Evolutionary conservation across 345 rosid species (phyloP).

Genomic region (Psidium friedrichsthalianum): DNA sequence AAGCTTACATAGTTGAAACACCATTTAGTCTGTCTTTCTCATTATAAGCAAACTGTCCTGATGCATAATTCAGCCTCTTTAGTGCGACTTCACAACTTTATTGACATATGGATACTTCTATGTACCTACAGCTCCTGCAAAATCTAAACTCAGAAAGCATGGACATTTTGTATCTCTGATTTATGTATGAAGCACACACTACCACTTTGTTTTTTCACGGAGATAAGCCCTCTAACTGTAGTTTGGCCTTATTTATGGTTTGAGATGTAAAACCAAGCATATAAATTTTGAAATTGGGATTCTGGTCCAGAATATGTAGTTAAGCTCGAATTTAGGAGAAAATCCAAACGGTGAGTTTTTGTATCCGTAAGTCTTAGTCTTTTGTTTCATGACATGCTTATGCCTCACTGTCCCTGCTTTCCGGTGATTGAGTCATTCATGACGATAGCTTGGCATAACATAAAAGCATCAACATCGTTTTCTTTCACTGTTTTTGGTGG

Average conservation of each 20-base stretch:
- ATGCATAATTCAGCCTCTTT: not conserved
- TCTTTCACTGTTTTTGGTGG: not conserved
- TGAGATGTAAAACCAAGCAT: not conserved
- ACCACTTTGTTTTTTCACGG: not conserved
- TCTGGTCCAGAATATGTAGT: not conserved
- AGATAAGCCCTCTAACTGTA: not conserved
- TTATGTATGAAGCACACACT: not conserved
- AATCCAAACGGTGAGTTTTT: not conserved
- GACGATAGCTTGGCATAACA: not conserved
- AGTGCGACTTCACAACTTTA: not conserved
- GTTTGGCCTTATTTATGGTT: not conserved
- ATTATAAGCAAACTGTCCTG: not conserved
- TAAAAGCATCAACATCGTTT: not conserved
- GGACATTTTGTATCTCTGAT: not conserved
- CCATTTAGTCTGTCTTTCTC: not conserved
- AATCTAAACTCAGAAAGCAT: not conserved
- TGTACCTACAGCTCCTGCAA: not conserved
- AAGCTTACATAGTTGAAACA: not conserved
- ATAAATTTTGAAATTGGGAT: not conserved
- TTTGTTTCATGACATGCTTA: not conserved
- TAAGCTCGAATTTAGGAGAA: not conserved
- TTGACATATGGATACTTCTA: not conserved
- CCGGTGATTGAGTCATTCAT: not conserved
- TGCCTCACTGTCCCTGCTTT: not conserved
- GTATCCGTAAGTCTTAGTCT: not conserved